Base-by-base conservation (phyloP, 345 rosid genomes). In the Camelina neglecta region DNA sequence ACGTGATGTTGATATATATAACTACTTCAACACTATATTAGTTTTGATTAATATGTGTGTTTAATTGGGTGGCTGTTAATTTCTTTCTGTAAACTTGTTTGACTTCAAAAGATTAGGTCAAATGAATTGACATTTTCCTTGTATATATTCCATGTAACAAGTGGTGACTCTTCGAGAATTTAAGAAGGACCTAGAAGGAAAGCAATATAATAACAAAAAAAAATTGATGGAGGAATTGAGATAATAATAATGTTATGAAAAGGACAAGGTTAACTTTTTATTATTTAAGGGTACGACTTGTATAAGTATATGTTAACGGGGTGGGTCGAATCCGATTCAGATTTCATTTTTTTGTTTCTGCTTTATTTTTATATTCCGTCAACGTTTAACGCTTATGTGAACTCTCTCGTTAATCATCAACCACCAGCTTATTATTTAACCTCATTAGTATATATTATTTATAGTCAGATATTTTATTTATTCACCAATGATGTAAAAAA, bases 321-420 rank as follows among this genome's bases (percentile, higher is more conserved):
- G 74, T 79, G 74, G 74, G 66, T 73, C 81, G 81, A 79, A 79
- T 79, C 81, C 70, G 81, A 67, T 67, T 79, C 78, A 79, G 65
- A 79, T 73, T 78, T 78, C 53, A 44, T 78, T 21, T 68, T 42
- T 6, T 35, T 7, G 38, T 35, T 35, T 36, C 23, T 57, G 23
- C 64, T 54, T 73, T 60, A 31, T 35, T 24, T 60, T 60, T 53
- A 67, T 79, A 79, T 79, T 79, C 78, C 48, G 78, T 79, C 81
- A 79, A 73, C 81, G 81, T 54, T 73, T 67, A 79, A 77, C 42
- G 60, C 45, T 61, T 68, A 69, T 74, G 67, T 69, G 55, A 69
- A 63, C 47, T 50, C 60, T 69, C 72, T 62, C 60, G 42, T 62
- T 74, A 73, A 60, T 67, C 49, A 67, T 51, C 65, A 54, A 59